A percentile compares a stretch with the other conserved stretches of the same genome.
Conservation (phyloP, 2,329 filamentous ascomycete species). For the Ceratocystis papillata region DNA sequence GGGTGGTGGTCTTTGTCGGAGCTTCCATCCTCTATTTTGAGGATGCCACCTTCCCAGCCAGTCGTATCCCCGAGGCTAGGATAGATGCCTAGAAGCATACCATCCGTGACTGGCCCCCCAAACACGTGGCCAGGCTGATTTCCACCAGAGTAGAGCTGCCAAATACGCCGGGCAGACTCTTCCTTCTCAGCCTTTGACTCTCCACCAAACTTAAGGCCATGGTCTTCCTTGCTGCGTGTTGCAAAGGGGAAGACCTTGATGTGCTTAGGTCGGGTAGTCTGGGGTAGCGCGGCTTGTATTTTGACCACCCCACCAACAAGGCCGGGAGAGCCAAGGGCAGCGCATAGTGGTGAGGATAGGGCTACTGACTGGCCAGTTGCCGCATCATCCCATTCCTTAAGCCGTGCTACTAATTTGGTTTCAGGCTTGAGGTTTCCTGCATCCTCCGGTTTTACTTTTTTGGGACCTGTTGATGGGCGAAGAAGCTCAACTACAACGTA, state of each 20-base stretch:
- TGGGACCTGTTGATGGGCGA: slow-evolving; percentile 59
- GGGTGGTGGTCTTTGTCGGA: slow-evolving; percentile 40
- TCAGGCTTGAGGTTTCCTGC: slow-evolving; percentile 44
- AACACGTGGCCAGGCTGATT: slow-evolving; percentile 40
- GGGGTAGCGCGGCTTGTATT: slow-evolving; percentile 68
- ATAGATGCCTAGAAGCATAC: slow-evolving; percentile 58
- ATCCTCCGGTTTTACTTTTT: slow-evolving; percentile 58
- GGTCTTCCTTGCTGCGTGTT: slow-evolving; percentile 43
- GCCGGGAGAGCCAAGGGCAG: slow-evolving; percentile 56
- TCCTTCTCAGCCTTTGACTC: slow-evolving; percentile 76
- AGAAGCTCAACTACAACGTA: slow-evolving; percentile 82
- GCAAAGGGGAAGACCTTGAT: slow-evolving; percentile 77
- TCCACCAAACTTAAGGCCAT: slow-evolving; percentile 74
- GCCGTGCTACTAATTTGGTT: slow-evolving; percentile 61
- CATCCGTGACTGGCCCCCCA: slow-evolving; percentile 78
- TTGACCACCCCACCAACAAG: slow-evolving; percentile 80
- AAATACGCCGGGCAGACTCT: slow-evolving; percentile 60
- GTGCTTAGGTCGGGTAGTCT: slow-evolving; percentile 49
- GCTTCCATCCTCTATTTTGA: slow-evolving; percentile 55
- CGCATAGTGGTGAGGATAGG: slow-evolving; percentile 66
- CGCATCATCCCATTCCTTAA: slow-evolving; percentile 74
- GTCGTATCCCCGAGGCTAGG: slow-evolving; percentile 44
- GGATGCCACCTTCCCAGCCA: slow-evolving; percentile 71
- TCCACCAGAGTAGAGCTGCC: slow-evolving; percentile 55
- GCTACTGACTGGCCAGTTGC: slow-evolving; percentile 71